Evolutionary conservation across 140 eudicot genomes (phyloP).

Genomic region (Oenanthe javanica): DNA sequence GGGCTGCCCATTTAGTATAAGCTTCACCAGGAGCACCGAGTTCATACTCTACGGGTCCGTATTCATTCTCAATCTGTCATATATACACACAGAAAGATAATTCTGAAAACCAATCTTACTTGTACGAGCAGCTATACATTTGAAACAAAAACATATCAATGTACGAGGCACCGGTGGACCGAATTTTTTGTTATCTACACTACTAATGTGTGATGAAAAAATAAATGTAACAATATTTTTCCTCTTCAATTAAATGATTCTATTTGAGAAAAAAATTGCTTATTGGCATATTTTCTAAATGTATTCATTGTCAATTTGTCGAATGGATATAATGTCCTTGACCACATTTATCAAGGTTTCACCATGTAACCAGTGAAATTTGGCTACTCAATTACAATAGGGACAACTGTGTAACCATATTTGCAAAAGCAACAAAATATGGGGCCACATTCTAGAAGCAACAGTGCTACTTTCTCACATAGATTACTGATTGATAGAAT

Average conservation of each 20-base stretch:
- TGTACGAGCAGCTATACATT: neutral
- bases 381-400: neutral
- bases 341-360: neutral
- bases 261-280: neutral
- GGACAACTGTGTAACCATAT: neutral
- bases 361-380: neutral
- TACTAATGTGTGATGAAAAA: neutral
- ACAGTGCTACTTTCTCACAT: neutral
- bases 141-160: neutral
- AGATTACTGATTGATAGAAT: neutral
- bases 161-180: neutral
- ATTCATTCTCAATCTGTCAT: slow-evolving; percentile 91
- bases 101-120: neutral
- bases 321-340: neutral
- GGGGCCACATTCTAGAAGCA: neutral
- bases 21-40: slow-evolving; percentile 83
- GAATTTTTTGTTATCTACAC: neutral
- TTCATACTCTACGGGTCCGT: slow-evolving; percentile 90
- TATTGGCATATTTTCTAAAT: neutral
- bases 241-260: neutral
- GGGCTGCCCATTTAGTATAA: slow-evolving; percentile 87
- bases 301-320: neutral
- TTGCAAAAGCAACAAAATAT: neutral
- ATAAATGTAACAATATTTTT: neutral
- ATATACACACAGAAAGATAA: neutral